A percentile compares a stretch with the other conserved stretches of the same genome.
phyloP scores from a whole-genome alignment of 768 basidiomycete species.

The Serendipita sp. region DNA sequence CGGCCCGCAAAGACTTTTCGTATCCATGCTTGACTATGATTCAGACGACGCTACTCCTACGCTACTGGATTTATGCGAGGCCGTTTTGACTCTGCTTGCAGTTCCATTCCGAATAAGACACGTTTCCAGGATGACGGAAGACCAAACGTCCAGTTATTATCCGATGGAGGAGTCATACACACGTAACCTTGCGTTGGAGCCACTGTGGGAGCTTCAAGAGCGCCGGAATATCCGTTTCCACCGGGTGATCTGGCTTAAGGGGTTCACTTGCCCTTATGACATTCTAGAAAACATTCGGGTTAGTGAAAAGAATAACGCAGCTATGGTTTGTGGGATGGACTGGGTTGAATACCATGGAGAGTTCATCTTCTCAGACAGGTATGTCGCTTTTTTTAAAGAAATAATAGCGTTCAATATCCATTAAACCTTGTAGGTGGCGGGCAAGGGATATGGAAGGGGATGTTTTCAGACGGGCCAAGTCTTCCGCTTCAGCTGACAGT shows the following conservation, averaged over 20 bases:
- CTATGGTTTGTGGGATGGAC: conserved; percentile 99
- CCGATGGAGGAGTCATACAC: conserved; percentile 89
- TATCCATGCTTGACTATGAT: conserved; percentile 95
- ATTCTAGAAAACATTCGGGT: conserved; percentile 91
- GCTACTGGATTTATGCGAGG: conserved; percentile 85
- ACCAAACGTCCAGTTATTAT: conserved; percentile 81
- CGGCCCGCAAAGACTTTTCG: conserved; percentile 79
- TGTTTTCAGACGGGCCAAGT: conserved; percentile 93
- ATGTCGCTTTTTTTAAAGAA: conserved; percentile 15
- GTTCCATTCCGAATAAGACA: conserved; percentile 83
- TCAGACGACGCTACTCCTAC: conserved; percentile 92
- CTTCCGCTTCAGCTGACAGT: conserved; percentile 74
- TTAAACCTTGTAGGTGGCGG: conserved; percentile 52
- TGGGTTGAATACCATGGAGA: conserved; percentile 97
- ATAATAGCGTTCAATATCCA: neutral
- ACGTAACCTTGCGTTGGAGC: conserved; percentile 83
- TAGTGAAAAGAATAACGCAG: conserved; percentile 77
- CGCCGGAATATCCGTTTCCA: conserved; percentile 70
- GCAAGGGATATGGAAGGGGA: conserved; percentile 97
- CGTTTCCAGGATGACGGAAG: conserved; percentile 85
- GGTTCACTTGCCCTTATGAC: conserved; percentile 97
- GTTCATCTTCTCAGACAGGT: conserved; percentile 98
- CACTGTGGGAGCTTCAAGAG: conserved; percentile 62
- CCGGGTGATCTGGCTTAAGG: conserved; percentile 93
- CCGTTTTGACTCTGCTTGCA: conserved; percentile 81